Percentiles rank a stretch among this genome's conserved stretches.
These are phyloP conservation scores for Glycine soja DNA, from an alignment of 306 rosid species.

Conservation along the genomic window DNA sequence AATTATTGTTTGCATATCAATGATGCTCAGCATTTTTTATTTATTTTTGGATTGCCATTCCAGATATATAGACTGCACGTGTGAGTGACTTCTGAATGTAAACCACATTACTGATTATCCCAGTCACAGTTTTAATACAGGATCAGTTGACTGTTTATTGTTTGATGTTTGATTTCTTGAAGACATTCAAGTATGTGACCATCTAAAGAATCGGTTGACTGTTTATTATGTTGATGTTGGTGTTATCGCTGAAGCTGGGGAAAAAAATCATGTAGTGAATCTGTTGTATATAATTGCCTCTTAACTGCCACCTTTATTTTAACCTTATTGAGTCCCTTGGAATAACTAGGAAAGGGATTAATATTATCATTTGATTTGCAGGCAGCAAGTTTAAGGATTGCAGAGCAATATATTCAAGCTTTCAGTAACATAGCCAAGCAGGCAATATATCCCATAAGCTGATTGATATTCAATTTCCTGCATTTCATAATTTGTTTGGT, in stretches of 20 bases:
- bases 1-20: constrained; percentile 12
- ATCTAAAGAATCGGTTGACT: no score
- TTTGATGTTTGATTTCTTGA: constrained; percentile 28
- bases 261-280: not conserved
- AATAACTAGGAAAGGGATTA: not conserved
- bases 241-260: constrained; percentile 5
- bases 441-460: constrained; percentile 57
- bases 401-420: constrained; percentile 91
- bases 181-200: not conserved
- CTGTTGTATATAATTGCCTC: constrained; percentile 29
- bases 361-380: constrained; percentile 57
- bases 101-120: not conserved
- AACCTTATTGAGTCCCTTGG: not conserved
- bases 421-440: constrained; percentile 89
- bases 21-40: constrained; percentile 23
- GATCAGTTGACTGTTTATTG: not conserved
- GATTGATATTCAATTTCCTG: constrained; percentile 20
- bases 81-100: not conserved
- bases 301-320: not conserved
- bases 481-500: constrained; percentile 2
- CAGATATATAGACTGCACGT: constrained; percentile 24
- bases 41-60: constrained; percentile 22
- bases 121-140: constrained; percentile 22
- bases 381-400: constrained; percentile 94
- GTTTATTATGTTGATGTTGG: constrained; percentile 26